Conservation (phyloP, 2,329 filamentous ascomycete genomes). For the Hypoxylon sp. region DNA sequence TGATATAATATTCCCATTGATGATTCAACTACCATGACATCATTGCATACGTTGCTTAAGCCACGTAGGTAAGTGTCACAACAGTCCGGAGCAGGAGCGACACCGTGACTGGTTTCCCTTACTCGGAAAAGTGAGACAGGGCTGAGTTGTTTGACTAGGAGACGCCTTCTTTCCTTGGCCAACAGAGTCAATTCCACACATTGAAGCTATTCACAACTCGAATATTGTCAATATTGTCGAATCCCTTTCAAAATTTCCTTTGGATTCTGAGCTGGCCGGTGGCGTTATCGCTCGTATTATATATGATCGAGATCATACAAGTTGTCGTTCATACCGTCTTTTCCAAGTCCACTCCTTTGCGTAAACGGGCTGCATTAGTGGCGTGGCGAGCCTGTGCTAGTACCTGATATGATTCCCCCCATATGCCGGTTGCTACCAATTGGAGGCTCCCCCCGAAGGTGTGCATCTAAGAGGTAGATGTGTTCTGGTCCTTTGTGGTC, state of each 20-base stretch:
- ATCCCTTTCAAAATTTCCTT: slow-evolving; percentile 2
- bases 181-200: not conserved
- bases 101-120: not conserved
- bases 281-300: slow-evolving; percentile 24
- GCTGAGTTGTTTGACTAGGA: not conserved
- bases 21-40: slow-evolving; percentile 11
- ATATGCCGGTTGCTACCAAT: slow-evolving; percentile 36
- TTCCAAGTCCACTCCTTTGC: slow-evolving; percentile 36
- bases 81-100: not conserved
- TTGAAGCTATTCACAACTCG: slow-evolving; percentile 42
- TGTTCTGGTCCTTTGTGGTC: slow-evolving; percentile 27
- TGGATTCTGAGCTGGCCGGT: slow-evolving; percentile 18
- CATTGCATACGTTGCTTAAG: slow-evolving; percentile 12
- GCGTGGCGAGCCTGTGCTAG: slow-evolving; percentile 38
- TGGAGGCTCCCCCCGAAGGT: slow-evolving; percentile 36
- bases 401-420: slow-evolving; percentile 36
- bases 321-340: slow-evolving; percentile 39
- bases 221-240: slow-evolving; percentile 10
- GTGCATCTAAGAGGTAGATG: slow-evolving; percentile 37
- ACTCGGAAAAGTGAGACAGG: not conserved
- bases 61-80: slow-evolving; percentile 11
- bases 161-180: not conserved
- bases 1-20: slow-evolving; percentile 5
- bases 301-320: slow-evolving; percentile 15
- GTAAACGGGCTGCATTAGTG: slow-evolving; percentile 41